Evolutionary conservation across 768 basidiomycete species (phyloP), one percentile per base, ranked within the genome.

Genomic region (Tylopilus vinaceipallidus): DNA sequence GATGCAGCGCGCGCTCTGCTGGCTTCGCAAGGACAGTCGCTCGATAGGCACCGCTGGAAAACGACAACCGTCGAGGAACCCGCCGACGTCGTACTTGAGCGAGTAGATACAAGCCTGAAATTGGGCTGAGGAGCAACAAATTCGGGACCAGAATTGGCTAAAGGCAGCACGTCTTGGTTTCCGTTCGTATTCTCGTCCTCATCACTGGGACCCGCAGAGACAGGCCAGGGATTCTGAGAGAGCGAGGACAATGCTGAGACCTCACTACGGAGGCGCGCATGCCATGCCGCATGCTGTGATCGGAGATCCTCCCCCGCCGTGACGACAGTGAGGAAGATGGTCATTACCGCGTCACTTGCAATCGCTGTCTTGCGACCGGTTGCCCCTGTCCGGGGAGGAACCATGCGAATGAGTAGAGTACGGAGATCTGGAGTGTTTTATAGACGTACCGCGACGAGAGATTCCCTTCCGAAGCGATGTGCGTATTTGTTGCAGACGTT

Each of bases 221-320:
- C 17, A 11, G 13, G 16, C 11, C n/a, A 16, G n/a, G 30, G 17
- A 37, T 6, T 40, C 19, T 33, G 47, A 6, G 17, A 19, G 12
- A 37, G 23, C 20, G 5, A 16, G 22, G 37, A 10, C 30, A 24
- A 11, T 1, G 14, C n/a, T 6, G 20, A 17, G 35, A 61, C 19
- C 16, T 52, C 45, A 10, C 5, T 45, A 1, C 42, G 52, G 39
- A 61, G 56, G 30, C 52, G 59, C 13, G 27, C 37, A 30, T 45
- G 42, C 59, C 59, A 61, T 1, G 23, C 16, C 19, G 33, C 42
- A 20, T 61, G 56, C 6, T 52, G 52, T 8, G 35, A 41, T 22
- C 50, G 59, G 17, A 61, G 59, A 17, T 34, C 12, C 8, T 61
- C 53, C 6, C 59, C 59, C n/a, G 22, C 34, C 35, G 48, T 29